Percentiles rank a stretch among this genome's conserved stretches.
phyloP scores from a whole-genome alignment of 306 rosid genomes.

The Acacia confusa region DNA sequence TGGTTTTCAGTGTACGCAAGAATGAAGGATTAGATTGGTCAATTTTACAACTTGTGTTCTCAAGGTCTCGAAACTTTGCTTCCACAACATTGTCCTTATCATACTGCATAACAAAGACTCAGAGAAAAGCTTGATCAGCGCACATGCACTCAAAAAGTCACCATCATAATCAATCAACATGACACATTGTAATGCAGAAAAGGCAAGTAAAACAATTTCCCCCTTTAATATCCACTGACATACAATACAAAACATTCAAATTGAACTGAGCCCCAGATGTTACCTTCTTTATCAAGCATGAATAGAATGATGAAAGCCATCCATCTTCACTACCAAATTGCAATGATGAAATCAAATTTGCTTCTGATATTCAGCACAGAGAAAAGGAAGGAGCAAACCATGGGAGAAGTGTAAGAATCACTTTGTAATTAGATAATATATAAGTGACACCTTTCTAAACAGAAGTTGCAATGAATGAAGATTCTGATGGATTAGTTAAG shows the following conservation, averaged over 20 bases:
- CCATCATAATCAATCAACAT: constrained; percentile 1
- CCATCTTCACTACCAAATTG: constrained; percentile 90
- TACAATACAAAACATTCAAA: constrained; percentile 22
- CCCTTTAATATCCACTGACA: neutral
- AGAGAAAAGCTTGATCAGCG: constrained; percentile 26
- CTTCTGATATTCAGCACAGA: constrained; percentile 58
- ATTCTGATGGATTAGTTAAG: constrained; percentile 8
- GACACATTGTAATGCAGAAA: neutral
- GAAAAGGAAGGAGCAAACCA: constrained; percentile 19
- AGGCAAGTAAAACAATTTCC: neutral
- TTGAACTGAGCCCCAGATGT: constrained; percentile 25
- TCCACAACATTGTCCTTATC: constrained; percentile 83
- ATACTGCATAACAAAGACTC: constrained; percentile 59
- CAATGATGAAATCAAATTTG: constrained; percentile 74
- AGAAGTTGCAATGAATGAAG: constrained; percentile 17
- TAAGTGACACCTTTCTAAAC: neutral
- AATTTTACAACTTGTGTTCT: constrained; percentile 66
- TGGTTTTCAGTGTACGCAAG: constrained; percentile 63
- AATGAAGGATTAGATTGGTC: constrained; percentile 65
- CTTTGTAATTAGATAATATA: constrained; percentile 17
- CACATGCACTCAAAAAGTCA: neutral
- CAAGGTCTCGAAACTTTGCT: constrained; percentile 84
- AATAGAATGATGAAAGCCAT: constrained; percentile 93
- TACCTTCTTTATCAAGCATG: constrained; percentile 92
- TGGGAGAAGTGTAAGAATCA: constrained; percentile 18